These are phyloP conservation scores for Yamadazyma nakazawae DNA, from an alignment of 805 yeast genomes.

Conservation along the genomic window DNA sequence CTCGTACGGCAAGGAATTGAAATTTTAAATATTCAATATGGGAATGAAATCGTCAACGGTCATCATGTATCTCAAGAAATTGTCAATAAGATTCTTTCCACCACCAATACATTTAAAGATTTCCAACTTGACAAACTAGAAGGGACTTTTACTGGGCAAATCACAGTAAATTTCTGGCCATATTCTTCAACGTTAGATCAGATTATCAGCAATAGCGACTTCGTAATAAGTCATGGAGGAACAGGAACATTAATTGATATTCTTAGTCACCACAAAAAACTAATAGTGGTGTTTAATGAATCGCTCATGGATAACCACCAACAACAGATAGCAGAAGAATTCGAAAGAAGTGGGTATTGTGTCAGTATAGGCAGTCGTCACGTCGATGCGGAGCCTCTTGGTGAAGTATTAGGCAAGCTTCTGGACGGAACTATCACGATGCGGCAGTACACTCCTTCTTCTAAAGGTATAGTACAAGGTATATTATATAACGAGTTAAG, in stretches of 20 bases:
- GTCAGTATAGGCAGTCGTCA: not conserved
- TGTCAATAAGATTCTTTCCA: slow-evolving; percentile 17
- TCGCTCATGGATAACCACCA: slow-evolving; percentile 87
- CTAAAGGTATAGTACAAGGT: not conserved
- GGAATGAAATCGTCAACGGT: slow-evolving; percentile 25
- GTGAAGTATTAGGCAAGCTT: not conserved
- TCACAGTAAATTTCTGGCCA: slow-evolving; percentile 21
- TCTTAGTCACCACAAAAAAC: slow-evolving; percentile 49
- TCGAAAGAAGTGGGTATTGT: slow-evolving; percentile 14
- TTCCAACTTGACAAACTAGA: not conserved
- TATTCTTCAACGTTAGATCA: slow-evolving; percentile 24
- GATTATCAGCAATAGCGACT: slow-evolving; percentile 44
- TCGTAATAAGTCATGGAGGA: slow-evolving; percentile 85
- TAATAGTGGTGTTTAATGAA: slow-evolving; percentile 70
- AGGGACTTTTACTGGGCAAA: not conserved
- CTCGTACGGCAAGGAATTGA: not conserved
- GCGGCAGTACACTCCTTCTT: not conserved
- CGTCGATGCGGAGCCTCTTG: not conserved
- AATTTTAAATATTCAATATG: slow-evolving; percentile 23
- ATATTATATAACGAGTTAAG: not conserved
- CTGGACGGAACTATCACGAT: not conserved
- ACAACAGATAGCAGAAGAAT: slow-evolving; percentile 55
- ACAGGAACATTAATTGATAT: slow-evolving; percentile 90
- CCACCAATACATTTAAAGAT: not conserved
- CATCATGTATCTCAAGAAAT: slow-evolving; percentile 21